phyloP scores from a whole-genome alignment of 331 rosid species.

The Telfairia occidentalis region DNA sequence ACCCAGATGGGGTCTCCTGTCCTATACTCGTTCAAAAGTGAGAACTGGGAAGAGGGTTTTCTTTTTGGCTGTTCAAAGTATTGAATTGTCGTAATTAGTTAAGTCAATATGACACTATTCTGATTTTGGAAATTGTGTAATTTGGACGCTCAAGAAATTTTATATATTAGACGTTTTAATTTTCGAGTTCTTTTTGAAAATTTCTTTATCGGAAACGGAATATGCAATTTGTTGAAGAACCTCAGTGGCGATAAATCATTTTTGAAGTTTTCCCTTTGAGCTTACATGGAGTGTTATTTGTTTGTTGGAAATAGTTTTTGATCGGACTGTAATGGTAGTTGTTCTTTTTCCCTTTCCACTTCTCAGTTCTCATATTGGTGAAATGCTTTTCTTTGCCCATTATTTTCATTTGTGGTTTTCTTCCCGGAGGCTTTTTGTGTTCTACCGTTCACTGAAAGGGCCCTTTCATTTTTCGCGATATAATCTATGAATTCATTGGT shows the following conservation, averaged over 20 bases:
- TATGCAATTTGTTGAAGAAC: background rate
- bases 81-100: background rate
- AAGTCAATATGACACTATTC: background rate
- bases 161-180: background rate
- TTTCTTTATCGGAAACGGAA: background rate
- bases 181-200: background rate
- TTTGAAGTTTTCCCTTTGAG: background rate
- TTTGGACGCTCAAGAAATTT: background rate
- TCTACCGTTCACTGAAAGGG: background rate
- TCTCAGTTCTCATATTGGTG: background rate
- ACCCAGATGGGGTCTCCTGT: background rate
- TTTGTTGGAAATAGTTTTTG: background rate
- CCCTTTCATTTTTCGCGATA: background rate
- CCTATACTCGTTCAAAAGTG: background rate
- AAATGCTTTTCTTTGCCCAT: background rate
- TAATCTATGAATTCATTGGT: background rate
- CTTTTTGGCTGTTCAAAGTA: background rate
- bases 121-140: background rate
- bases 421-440: background rate
- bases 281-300: background rate
- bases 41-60: background rate
- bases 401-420: background rate
- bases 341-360: background rate
- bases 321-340: background rate
- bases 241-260: background rate